Base-by-base conservation (phyloP, 2,329 filamentous ascomycete species). In the Aspergillus costaricaensis region DNA sequence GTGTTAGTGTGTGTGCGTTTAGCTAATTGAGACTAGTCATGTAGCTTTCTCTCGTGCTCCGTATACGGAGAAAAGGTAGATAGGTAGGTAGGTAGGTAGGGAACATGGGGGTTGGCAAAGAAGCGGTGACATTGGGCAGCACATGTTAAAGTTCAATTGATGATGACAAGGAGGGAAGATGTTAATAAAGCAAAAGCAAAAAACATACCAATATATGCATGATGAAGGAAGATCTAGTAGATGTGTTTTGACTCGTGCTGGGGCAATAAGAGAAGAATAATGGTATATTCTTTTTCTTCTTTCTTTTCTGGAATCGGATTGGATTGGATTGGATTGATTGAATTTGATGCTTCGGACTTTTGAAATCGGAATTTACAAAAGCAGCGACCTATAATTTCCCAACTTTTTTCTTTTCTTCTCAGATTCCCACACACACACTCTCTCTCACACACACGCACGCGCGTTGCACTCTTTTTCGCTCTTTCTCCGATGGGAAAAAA, bases 181-280 rank as follows among this genome's bases (percentile, higher is more conserved):
- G 44, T 12, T 17, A 7, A 10, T 12, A 27, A 58, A 53, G 27
- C 27, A 55, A 61, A 58, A 55, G 54, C 27, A 60, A 57, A 25
- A 60, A 60, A 63, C 77, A 69, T 78, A 81, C 79, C 65, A 81
- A 74, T 63, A 81, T 80, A 73, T 81, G 79, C 79, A 81, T 81
- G 61, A 39, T 64, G 54, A n/a, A 27, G 48, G 50, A 21, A 52
- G 32, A 21, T 52, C 23, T 55, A 62, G 43, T 57, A 38, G 51
- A 32, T 63, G 54, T 38, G 41, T 53, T 53, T 57, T 10, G 59
- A 36, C 32, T 36, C 32, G 32, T 36, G 54, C 60, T 61, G 63
- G 61, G 58, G 49, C 21, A 36, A 39, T 23, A 52, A 32, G 44
- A 19, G 49, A 52, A 32, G 23, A 44, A 47, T 54, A 43, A 38